Evolutionary conservation across 768 basidiomycete species (phyloP).

Genomic region (Collybiopsis confluens): DNA sequence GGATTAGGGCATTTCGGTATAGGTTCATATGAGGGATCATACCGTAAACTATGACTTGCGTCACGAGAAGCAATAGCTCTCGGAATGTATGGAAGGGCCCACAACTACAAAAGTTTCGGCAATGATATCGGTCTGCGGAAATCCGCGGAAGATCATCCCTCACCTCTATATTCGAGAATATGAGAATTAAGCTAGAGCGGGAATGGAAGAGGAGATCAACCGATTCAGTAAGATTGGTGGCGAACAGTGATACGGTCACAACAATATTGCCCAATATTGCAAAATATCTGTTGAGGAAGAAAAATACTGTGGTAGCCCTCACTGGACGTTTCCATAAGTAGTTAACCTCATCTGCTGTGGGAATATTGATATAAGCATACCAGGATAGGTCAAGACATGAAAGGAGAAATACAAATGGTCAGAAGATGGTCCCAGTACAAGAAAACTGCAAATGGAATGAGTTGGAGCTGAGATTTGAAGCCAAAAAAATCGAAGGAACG

Average conservation of each 20-base stretch:
- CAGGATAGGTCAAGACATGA: no score
- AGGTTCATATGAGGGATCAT: neutral
- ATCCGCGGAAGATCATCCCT: neutral
- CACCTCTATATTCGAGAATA: neutral
- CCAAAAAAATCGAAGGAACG: no score
- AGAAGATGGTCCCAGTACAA: no score
- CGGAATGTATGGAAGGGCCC: neutral
- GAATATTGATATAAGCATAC: no score
- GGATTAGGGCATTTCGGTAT: no score
- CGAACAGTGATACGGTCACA: neutral
- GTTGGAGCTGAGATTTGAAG: no score
- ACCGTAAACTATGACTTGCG: neutral
- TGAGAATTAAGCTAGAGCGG: neutral
- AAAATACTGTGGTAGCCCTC: neutral
- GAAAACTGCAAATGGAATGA: no score
- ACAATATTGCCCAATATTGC: neutral
- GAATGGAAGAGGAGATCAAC: neutral
- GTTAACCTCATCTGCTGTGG: no score
- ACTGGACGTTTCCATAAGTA: no score
- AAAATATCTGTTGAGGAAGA: slow-evolving; percentile 2
- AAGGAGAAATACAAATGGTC: no score
- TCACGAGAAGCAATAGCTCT: neutral
- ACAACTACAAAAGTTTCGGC: neutral
- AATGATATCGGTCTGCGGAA: neutral
- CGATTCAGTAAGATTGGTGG: neutral